Evolutionary conservation across 306 rosid genomes (phyloP), one percentile per base, ranked within the genome.

Genomic region (Glycine tomentella): DNA sequence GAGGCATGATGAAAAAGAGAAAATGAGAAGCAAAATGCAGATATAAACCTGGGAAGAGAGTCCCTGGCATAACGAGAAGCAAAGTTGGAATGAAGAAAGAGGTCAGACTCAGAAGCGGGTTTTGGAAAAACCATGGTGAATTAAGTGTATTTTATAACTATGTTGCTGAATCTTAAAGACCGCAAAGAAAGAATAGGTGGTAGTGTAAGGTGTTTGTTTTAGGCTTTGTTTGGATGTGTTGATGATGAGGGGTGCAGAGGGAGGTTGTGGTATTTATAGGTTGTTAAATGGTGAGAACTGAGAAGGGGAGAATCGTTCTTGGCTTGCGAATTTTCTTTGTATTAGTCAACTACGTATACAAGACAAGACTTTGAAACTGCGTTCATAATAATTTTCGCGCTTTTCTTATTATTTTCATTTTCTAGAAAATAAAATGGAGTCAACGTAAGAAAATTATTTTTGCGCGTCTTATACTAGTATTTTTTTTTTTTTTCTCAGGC

Each of bases 21-120:
- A 34, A 3, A 3, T 0, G 8, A 63, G 16, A 48, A 48, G 13
- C 1, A 31, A 44, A 20, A 34, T 34, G 31, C 0, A 25, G 2
- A 34, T 38, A 16, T 25, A 7, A 51, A 85, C 88, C 86, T 86
- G 3, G 89, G 87, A 80, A 86, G 85, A 77, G 87, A 76, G 42
- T 17, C 20, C 1, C 7, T 51, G 42, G 75, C 52, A 66, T 52
- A 33, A 44, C 68, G 81, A 76, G 81, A 72, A 72, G 81, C 42
- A 5, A 70, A 56, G 38, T 57, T 84, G 46, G 87, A 79, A 49
- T n/a, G 82, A 7, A 79, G 69, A 62, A 78, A 66, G 45, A 86
- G 71, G 42, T 69, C 69, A 73, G 87, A 62, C 6, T 82, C 75
- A 50, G 81, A 80, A 45, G 87, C 0, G 13, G 89, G 83, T 58